Percentiles rank a stretch among this genome's conserved stretches.
Conservation (phyloP, 768 basidiomycete species). For the Nevesoporus exiguus region DNA sequence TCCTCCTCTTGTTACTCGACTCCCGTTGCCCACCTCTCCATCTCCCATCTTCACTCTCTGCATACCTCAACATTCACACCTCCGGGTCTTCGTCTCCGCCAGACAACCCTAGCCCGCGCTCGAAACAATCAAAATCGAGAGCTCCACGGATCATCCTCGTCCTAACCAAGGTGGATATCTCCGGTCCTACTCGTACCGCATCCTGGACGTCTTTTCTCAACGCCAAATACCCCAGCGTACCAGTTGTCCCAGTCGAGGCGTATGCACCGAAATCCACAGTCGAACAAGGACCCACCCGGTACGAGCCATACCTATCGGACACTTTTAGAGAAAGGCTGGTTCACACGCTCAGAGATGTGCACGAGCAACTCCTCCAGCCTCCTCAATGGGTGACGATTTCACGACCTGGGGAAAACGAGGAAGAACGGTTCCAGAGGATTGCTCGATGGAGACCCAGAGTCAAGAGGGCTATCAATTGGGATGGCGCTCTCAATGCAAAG, state of each 20-base stretch:
- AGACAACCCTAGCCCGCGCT: slow-evolving; percentile 9
- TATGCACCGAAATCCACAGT: slow-evolving; percentile 51
- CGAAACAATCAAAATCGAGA: slow-evolving; percentile 31
- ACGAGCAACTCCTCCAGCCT: slow-evolving; percentile 64
- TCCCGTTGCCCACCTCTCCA: slow-evolving; percentile 87
- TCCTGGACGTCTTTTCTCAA: slow-evolving; percentile 66
- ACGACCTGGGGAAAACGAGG: slow-evolving; percentile 35
- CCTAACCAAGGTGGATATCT: slow-evolving; percentile 86
- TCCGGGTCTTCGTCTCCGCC: background rate
- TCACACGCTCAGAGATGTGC: slow-evolving; percentile 58
- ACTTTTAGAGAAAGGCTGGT: slow-evolving; percentile 64
- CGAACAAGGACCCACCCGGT: slow-evolving; percentile 44
- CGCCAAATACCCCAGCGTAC: slow-evolving; percentile 48
- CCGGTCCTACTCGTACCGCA: slow-evolving; percentile 58
- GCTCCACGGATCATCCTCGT: slow-evolving; percentile 54
- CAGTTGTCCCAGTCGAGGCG: slow-evolving; percentile 73
- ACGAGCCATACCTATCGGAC: slow-evolving; percentile 66
- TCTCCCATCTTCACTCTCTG: slow-evolving; percentile 72
- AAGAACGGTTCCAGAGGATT: slow-evolving; percentile 46
- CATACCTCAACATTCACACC: slow-evolving; percentile 45
- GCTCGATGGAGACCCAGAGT: slow-evolving; percentile 65
- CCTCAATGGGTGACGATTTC: slow-evolving; percentile 52
- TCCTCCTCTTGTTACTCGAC: slow-evolving; percentile 84
- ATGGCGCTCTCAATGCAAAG: slow-evolving; percentile 46
- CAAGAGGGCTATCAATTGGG: slow-evolving; percentile 72